phyloP scores from a whole-genome alignment of 768 basidiomycete genomes.

The Rubroboletus pulcherrimus region DNA sequence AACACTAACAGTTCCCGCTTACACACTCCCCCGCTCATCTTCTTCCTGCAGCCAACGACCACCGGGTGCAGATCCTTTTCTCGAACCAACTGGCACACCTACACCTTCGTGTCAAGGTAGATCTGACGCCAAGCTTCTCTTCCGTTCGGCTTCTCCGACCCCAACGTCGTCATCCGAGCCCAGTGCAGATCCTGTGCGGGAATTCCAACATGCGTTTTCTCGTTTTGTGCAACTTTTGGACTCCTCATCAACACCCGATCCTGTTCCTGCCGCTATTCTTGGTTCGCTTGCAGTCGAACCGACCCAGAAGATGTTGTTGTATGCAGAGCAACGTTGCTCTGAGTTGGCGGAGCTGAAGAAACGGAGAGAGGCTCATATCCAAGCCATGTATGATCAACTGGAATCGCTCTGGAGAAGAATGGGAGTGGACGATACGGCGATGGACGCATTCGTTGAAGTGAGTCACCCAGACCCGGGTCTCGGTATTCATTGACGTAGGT shows the following conservation, averaged over 20 bases:
- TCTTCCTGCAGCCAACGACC: constrained; percentile 29
- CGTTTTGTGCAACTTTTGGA: constrained; percentile 62
- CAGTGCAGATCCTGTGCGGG: constrained; percentile 20
- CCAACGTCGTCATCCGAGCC: constrained; percentile 10
- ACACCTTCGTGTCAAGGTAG: constrained; percentile 44
- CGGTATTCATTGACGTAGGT: neutral
- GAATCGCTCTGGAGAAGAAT: constrained; percentile 88
- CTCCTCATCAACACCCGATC: constrained; percentile 24
- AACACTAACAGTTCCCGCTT: constrained; percentile 37
- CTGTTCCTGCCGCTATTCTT: constrained; percentile 21
- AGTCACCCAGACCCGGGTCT: neutral
- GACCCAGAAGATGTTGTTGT: constrained; percentile 65
- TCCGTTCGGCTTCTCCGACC: constrained; percentile 25
- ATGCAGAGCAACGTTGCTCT: constrained; percentile 56
- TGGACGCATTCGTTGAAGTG: constrained; percentile 90
- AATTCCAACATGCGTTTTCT: constrained; percentile 58
- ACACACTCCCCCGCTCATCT: constrained; percentile 43
- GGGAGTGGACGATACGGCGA: constrained; percentile 72
- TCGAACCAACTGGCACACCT: constrained; percentile 37
- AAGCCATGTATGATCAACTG: constrained; percentile 90
- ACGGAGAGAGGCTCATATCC: constrained; percentile 77
- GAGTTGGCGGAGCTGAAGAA: constrained; percentile 72
- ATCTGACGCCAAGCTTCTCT: constrained; percentile 34
- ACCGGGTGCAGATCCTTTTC: constrained; percentile 25
- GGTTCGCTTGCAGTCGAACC: constrained; percentile 62